Percentiles rank a stretch among this genome's conserved stretches.
Conservation (phyloP, 805 yeast species). For the Danielia oregonensis region DNA sequence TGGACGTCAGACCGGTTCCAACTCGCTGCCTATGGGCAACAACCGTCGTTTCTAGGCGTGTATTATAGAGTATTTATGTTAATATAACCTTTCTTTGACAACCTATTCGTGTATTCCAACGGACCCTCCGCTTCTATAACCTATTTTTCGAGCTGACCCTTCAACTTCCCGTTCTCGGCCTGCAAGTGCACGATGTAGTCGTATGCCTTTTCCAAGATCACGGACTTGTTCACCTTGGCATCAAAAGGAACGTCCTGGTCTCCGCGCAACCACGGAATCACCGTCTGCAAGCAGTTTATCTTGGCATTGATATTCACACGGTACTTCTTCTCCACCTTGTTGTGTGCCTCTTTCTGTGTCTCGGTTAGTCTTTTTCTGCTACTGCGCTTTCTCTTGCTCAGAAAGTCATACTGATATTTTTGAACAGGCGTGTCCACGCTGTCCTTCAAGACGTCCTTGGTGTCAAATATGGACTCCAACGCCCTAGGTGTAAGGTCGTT, state of each 20-base stretch:
- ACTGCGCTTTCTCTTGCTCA: slow-evolving; percentile 33
- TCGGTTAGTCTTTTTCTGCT: slow-evolving; percentile 54
- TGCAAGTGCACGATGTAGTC: slow-evolving; percentile 55
- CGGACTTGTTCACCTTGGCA: slow-evolving; percentile 50
- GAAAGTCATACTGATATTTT: background rate
- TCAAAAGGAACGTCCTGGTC: slow-evolving; percentile 8
- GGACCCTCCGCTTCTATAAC: no score
- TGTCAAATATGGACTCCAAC: slow-evolving; percentile 26
- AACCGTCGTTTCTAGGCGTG: slow-evolving; percentile 37
- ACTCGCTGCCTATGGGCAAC: slow-evolving; percentile 47
- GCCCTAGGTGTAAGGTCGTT: slow-evolving; percentile 20
- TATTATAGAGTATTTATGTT: slow-evolving; percentile 3
- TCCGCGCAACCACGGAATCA: slow-evolving; percentile 62
- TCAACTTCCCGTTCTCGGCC: slow-evolving; percentile 34
- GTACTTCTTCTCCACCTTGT: slow-evolving; percentile 67
- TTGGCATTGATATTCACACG: slow-evolving; percentile 69
- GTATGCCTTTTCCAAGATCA: slow-evolving; percentile 67
- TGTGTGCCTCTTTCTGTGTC: slow-evolving; percentile 67
- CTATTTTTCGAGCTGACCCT: slow-evolving; percentile 1
- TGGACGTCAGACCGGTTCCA: slow-evolving; percentile 46
- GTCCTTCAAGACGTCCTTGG: slow-evolving; percentile 25
- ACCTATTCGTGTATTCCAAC: no score
- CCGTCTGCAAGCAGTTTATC: slow-evolving; percentile 61
- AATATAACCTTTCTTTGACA: slow-evolving; percentile 1
- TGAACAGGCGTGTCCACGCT: slow-evolving; percentile 6